Conservation (phyloP, 2,329 filamentous ascomycete genomes). For the Alternaria brassicae region DNA sequence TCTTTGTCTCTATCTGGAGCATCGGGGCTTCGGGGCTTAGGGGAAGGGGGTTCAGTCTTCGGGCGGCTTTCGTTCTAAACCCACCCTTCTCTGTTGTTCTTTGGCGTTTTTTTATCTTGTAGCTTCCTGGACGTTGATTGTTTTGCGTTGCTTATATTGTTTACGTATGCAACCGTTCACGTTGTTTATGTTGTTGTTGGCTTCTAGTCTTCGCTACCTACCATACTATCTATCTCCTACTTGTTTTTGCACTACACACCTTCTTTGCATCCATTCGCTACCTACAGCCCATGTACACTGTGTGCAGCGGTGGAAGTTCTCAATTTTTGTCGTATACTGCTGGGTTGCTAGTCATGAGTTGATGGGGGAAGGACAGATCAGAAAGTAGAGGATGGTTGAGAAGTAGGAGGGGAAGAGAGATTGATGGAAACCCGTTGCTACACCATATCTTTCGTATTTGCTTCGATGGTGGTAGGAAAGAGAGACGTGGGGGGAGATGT, state of each 20-base stretch:
- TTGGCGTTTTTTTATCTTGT: background rate
- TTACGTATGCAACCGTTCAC: background rate
- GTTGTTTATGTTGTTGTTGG: background rate
- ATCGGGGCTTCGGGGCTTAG: slow-evolving; percentile 10
- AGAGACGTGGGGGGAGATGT: background rate
- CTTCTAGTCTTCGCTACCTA: background rate
- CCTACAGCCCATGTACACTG: background rate
- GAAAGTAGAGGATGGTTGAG: too few relatives aligned
- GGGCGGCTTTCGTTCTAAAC: background rate
- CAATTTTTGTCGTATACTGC: background rate
- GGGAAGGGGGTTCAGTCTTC: background rate
- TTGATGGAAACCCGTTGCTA: background rate
- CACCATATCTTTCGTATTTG: background rate
- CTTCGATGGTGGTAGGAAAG: background rate
- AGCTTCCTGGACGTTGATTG: background rate
- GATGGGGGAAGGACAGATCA: too few relatives aligned
- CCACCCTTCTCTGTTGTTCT: background rate
- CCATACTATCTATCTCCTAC: background rate
- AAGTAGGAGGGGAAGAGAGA: background rate
- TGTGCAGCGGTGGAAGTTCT: background rate
- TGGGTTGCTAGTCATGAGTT: too few relatives aligned
- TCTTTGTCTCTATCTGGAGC: slow-evolving; percentile 21
- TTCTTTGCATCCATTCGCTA: background rate
- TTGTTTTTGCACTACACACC: background rate
- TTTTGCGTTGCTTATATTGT: background rate